Conservation (phyloP, 208 protist species). For the Leishmania lainsoni region DNA sequence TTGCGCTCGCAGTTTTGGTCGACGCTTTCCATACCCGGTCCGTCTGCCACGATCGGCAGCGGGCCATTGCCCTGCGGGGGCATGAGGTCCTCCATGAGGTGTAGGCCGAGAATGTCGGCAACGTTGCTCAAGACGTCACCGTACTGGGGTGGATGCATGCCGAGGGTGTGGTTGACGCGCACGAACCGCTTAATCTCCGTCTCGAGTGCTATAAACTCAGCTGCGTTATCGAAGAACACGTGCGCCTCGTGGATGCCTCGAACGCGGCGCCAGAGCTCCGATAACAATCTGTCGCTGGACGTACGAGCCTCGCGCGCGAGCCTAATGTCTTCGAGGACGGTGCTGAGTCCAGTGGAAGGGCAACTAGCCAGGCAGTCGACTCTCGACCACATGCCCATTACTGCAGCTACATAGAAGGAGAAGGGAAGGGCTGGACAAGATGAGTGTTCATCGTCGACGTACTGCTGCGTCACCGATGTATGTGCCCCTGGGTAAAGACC, state of each 20-base stretch:
- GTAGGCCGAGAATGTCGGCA: conserved; percentile 19
- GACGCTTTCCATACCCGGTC: neutral
- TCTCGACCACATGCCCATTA: conserved; percentile 15
- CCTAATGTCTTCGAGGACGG: conserved; percentile 25
- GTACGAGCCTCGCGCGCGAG: conserved; percentile 9
- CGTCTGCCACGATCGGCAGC: conserved; percentile 7
- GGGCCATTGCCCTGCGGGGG: neutral
- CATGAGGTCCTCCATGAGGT: conserved; percentile 1
- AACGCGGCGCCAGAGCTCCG: conserved; percentile 11
- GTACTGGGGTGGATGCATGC: conserved; percentile 36
- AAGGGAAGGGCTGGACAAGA: conserved; percentile 20
- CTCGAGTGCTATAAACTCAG: conserved; percentile 28
- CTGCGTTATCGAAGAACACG: conserved; percentile 22
- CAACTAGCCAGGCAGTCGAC: conserved; percentile 11
- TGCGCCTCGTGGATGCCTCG: conserved; percentile 14
- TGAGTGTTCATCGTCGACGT: neutral
- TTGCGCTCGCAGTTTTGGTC: conserved; percentile 2
- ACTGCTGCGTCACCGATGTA: neutral
- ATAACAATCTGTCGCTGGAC: neutral
- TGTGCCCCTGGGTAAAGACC: neutral
- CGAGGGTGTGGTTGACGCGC: conserved; percentile 26
- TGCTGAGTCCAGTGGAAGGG: conserved; percentile 3
- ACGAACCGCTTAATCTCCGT: conserved; percentile 35
- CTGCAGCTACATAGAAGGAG: conserved; percentile 11
- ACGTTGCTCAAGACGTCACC: conserved; percentile 20